Evolutionary conservation across 2,329 filamentous ascomycete species (phyloP).

Genomic region (Colletotrichum scovillei): DNA sequence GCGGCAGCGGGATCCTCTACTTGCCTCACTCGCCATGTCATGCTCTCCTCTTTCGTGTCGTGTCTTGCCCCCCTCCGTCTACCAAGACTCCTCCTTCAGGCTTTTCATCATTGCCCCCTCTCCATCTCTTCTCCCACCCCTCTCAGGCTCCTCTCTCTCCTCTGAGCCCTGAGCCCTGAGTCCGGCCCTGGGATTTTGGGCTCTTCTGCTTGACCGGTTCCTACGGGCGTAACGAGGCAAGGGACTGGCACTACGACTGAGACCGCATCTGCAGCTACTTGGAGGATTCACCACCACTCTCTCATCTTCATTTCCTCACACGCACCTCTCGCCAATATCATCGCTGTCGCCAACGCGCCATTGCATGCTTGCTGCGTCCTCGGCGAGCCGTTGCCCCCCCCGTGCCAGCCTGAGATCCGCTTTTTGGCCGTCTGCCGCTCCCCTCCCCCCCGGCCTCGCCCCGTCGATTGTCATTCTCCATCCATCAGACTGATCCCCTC

Average conservation of each 20-base stretch:
- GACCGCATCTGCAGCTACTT: constrained; percentile 9
- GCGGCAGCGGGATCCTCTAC: no score
- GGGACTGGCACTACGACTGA: constrained; percentile 26
- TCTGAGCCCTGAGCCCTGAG: not conserved
- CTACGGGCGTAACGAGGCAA: constrained; percentile 35
- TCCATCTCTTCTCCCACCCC: not conserved
- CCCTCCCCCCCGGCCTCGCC: not conserved
- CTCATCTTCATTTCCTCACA: not conserved
- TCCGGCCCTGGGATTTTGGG: not conserved
- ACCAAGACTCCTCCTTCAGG: not conserved
- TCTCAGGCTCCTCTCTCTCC: not conserved
- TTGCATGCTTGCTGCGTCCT: constrained; percentile 11
- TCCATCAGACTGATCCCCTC: not conserved
- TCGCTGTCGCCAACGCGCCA: not conserved
- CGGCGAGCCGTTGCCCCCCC: not conserved
- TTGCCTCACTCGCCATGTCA: no score
- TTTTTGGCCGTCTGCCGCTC: constrained; percentile 10
- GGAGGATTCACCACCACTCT: not conserved
- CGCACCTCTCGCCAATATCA: not conserved
- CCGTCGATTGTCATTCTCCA: constrained; percentile 6
- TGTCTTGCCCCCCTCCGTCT: not conserved
- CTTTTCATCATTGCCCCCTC: not conserved
- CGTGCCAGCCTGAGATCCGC: not conserved
- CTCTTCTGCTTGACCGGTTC: not conserved
- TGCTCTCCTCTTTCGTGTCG: not conserved